A percentile compares a stretch with the other conserved stretches of the same genome.
These are phyloP conservation scores for Candida ortonii DNA, from an alignment of 805 yeast species.

Conservation along the genomic window DNA sequence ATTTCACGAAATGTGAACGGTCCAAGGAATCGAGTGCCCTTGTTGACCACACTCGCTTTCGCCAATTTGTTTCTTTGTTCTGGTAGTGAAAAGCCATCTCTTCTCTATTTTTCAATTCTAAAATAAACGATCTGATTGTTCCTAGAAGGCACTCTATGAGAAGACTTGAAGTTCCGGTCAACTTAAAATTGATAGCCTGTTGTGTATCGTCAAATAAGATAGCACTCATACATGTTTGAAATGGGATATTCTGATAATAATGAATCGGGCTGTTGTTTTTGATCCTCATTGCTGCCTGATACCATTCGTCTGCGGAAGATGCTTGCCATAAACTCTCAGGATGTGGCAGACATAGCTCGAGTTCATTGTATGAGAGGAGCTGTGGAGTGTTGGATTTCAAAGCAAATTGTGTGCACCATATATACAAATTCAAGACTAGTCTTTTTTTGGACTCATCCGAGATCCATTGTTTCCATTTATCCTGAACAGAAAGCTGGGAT, in stretches of 20 bases:
- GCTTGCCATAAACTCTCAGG: slow-evolving; percentile 9
- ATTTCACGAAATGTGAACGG: slow-evolving; percentile 1
- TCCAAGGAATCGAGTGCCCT: slow-evolving; percentile 2
- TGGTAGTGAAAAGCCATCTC: no score
- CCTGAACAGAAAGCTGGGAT: slow-evolving; percentile 1
- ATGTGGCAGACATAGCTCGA: slow-evolving; percentile 10
- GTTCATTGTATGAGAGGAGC: slow-evolving; percentile 6
- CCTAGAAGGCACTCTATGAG: slow-evolving; percentile 4
- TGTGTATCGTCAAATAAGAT: slow-evolving; percentile 2
- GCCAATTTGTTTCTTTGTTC: no score
- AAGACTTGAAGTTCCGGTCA: slow-evolving; percentile 4
- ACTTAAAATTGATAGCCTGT: not conserved
- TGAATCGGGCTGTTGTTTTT: slow-evolving; percentile 6
- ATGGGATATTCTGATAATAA: slow-evolving; percentile 5
- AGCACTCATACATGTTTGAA: slow-evolving; percentile 8
- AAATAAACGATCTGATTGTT: slow-evolving; percentile 4
- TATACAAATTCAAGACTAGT: slow-evolving; percentile 3
- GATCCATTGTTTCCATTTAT: slow-evolving; percentile 6
- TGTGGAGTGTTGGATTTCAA: slow-evolving; percentile 8
- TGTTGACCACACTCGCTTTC: slow-evolving; percentile 4
- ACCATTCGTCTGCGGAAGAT: slow-evolving; percentile 7
- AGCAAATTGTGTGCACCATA: slow-evolving; percentile 9
- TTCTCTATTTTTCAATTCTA: slow-evolving; percentile 9
- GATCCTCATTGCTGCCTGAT: slow-evolving; percentile 1
- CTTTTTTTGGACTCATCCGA: slow-evolving; percentile 7